These are phyloP conservation scores for Heteromeles arbutifolia DNA, from an alignment of 306 rosid genomes.

Conservation along the genomic window DNA sequence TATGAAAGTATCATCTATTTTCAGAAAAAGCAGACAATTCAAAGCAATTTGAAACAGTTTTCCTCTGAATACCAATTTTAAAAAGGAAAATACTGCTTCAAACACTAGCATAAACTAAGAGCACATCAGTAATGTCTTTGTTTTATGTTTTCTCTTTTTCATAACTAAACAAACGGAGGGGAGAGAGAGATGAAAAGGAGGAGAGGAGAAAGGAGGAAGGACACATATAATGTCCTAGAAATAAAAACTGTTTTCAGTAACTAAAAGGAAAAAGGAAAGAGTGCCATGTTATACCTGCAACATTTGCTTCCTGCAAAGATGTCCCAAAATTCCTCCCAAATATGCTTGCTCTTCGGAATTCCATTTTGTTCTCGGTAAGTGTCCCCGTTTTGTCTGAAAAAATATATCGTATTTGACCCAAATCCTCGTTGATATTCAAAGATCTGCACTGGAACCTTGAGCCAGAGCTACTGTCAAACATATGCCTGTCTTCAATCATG, in stretches of 20 bases:
- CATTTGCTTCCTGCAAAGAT: constrained; percentile 27
- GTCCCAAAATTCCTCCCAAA: constrained; percentile 58
- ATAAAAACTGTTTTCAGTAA: background rate
- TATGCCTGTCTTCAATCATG: constrained; percentile 83
- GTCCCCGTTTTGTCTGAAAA: constrained; percentile 99
- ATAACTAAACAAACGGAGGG: background rate
- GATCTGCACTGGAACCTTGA: constrained; percentile 98
- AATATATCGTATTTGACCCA: constrained; percentile 87
- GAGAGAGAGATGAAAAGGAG: background rate
- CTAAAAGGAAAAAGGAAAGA: background rate
- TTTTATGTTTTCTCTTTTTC: background rate
- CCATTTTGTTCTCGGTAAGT: constrained; percentile 96
- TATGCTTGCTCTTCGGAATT: constrained; percentile 80
- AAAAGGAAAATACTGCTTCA: background rate
- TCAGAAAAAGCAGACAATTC: background rate
- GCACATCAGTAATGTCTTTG: background rate
- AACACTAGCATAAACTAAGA: background rate
- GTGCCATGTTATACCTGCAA: constrained; percentile 36
- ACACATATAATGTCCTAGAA: background rate
- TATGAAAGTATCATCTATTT: background rate
- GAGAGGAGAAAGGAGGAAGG: background rate
- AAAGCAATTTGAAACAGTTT: background rate
- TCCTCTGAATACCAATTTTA: background rate
- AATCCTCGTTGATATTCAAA: constrained; percentile 93
- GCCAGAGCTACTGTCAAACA: constrained; percentile 55